Evolutionary conservation across 768 basidiomycete genomes (phyloP).

Genomic region (Lyophyllum shimeji): DNA sequence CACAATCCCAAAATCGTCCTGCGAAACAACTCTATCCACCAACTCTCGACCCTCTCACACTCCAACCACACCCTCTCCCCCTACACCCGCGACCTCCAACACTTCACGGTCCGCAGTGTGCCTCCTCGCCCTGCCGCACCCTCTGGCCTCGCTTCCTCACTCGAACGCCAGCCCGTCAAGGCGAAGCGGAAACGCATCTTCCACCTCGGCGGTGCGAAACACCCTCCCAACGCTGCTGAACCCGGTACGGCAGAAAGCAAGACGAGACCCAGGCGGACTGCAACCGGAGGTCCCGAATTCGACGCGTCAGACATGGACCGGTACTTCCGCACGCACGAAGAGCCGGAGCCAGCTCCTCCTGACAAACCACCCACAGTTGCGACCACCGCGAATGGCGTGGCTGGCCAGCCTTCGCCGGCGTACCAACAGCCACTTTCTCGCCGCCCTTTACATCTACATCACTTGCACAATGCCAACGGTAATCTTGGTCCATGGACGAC

Average conservation of each 20-base stretch:
- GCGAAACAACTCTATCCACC: constrained; percentile 75
- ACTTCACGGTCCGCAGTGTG: constrained; percentile 90
- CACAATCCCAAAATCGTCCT: constrained; percentile 59
- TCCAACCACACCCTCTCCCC: constrained; percentile 95
- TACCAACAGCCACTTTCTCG: not conserved
- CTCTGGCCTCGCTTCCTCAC: constrained; percentile 11
- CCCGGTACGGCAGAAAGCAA: not conserved
- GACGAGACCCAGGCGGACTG: constrained; percentile 16
- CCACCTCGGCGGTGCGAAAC: constrained; percentile 47
- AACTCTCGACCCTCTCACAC: constrained; percentile 80
- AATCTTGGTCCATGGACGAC: not conserved
- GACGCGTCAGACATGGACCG: constrained; percentile 73
- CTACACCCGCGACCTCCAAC: constrained; percentile 86
- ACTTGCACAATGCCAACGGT: constrained; percentile 2
- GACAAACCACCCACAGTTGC: not conserved
- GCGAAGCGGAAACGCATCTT: constrained; percentile 78
- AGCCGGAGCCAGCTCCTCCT: constrained; percentile 6
- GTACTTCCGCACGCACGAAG: constrained; percentile 54
- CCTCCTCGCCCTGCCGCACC: constrained; percentile 53
- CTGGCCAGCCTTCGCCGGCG: not conserved
- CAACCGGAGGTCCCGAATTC: constrained; percentile 43
- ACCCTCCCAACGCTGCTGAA: constrained; percentile 1
- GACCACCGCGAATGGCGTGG: not conserved
- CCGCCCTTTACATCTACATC: constrained; percentile 3
- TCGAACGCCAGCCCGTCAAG: constrained; percentile 58